Conservation (phyloP, 108 stramenopile species). For the Fragilariopsis cylindrus region DNA sequence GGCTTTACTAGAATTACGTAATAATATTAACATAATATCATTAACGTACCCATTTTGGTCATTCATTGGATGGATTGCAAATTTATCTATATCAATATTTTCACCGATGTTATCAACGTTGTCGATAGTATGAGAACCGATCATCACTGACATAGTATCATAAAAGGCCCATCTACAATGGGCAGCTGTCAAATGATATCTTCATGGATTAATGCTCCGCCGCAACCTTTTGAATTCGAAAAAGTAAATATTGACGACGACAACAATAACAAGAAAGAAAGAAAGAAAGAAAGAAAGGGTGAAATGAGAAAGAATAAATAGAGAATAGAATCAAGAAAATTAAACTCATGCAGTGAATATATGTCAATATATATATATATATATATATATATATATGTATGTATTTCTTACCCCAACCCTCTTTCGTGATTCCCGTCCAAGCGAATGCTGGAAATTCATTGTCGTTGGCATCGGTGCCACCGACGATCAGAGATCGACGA, state of each 20-base stretch:
- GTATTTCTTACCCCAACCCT: slow-evolving; percentile 4
- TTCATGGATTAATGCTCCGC: slow-evolving; percentile 21
- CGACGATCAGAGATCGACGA: slow-evolving; percentile 7
- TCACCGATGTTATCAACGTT: not conserved
- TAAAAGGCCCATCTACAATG: slow-evolving; percentile 3
- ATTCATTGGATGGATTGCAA: not conserved
- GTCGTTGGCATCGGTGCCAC: not conserved
- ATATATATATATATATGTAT: no score
- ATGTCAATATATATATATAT: no score
- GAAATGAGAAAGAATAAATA: no score
- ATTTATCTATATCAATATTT: not conserved
- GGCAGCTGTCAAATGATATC: slow-evolving; percentile 26
- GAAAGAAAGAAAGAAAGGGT: no score
- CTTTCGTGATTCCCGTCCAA: not conserved
- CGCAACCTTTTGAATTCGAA: slow-evolving; percentile 3
- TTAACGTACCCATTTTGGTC: not conserved
- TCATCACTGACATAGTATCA: slow-evolving; percentile 4
- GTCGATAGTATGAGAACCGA: slow-evolving; percentile 24
- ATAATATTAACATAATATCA: not conserved
- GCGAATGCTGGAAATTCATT: not conserved
- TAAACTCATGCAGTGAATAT: no score
- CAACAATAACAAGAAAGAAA: no score
- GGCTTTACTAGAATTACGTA: not conserved
- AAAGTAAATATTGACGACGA: no score
- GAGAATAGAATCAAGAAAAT: no score